Evolutionary conservation across 768 basidiomycete species (phyloP), one percentile per base, ranked within the genome.

Genomic region (Tephrocybe sp.): DNA sequence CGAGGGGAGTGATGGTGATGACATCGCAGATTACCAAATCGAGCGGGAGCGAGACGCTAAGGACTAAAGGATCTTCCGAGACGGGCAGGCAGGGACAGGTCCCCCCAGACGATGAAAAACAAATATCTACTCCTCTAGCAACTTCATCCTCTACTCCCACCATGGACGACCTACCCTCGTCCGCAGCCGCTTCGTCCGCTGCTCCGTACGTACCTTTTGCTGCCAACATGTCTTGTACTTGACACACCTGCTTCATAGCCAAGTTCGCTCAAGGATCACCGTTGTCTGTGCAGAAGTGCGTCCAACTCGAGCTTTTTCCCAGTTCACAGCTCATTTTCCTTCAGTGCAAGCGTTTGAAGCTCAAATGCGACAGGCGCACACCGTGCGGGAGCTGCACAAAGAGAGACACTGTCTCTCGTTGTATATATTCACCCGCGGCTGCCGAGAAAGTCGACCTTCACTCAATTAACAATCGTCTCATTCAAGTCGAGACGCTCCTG

Each of bases 401-500:
- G 62, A 84, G 89, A 53, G 85, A 88, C 60, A 88, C 86, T 0
- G 77, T 86, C 10, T 69, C 72, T 3, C 74, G 86, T 57, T 91
- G 88, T 58, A 74, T 85, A 4, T 91, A 91, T 63, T 88, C 88
- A 0, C 81, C 86, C 19, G 88, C 86, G 13, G 90, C 90, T 0
- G 83, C 87, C 15, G 90, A 92, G 70, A 92, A 91, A 78, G 83
- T 92, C 37, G 90, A 92, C 64, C 72, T 92, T 1, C 89, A 91
- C 60, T 88, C 88, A 1, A 75, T 92, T 33, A 86, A 91, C 60
- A 91, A 91, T 64, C 80, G 89, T 11, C 74, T 91, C 23, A 79
- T 86, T 23, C 76, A 80, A 49, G 76, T 91, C 54, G 89, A 91
- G 67, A 67, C 79, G 2, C 69, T 77, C 37, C 66, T 87, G 15